A percentile compares a stretch with the other conserved stretches of the same genome.
Conservation (phyloP, 1,284 basidiomycete genomes). For the Puccinia horiana region DNA sequence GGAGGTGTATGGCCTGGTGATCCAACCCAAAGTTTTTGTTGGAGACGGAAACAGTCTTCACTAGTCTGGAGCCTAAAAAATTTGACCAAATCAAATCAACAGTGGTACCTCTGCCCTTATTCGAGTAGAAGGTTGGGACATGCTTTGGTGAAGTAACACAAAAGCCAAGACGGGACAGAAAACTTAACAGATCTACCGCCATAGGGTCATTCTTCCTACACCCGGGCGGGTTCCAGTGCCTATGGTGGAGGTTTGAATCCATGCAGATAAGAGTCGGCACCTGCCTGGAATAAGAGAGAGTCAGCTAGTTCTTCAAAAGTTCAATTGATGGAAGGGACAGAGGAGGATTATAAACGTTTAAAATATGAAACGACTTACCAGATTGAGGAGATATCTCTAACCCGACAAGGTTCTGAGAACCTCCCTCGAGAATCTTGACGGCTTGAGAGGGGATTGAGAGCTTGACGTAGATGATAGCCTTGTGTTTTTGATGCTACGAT, state of each 20-base stretch:
- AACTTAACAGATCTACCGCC: not conserved
- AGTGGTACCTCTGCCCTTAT: not conserved
- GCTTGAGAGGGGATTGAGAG: too few species aligned
- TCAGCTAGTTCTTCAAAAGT: not conserved
- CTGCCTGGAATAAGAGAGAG: not conserved
- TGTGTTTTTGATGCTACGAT: not conserved
- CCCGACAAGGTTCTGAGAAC: not conserved
- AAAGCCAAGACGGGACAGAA: not conserved
- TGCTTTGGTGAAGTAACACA: not conserved
- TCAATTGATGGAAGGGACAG: not conserved
- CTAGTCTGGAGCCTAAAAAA: not conserved
- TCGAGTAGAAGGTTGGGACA: not conserved
- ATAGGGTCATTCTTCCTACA: not conserved
- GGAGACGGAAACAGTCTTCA: not conserved
- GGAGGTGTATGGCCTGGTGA: not conserved
- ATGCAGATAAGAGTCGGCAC: not conserved
- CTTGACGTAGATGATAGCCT: not conserved
- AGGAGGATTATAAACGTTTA: constrained; percentile 24
- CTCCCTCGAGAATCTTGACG: not conserved
- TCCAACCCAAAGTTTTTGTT: not conserved
- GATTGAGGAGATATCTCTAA: not conserved
- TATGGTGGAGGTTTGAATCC: too few species aligned
- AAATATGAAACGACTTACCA: not conserved
- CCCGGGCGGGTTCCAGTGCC: constrained; percentile 7
- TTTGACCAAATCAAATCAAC: constrained; percentile 27